Evolutionary conservation across 1,284 basidiomycete species (phyloP), one percentile per base, ranked within the genome.

Genomic region (Irpex sp.): DNA sequence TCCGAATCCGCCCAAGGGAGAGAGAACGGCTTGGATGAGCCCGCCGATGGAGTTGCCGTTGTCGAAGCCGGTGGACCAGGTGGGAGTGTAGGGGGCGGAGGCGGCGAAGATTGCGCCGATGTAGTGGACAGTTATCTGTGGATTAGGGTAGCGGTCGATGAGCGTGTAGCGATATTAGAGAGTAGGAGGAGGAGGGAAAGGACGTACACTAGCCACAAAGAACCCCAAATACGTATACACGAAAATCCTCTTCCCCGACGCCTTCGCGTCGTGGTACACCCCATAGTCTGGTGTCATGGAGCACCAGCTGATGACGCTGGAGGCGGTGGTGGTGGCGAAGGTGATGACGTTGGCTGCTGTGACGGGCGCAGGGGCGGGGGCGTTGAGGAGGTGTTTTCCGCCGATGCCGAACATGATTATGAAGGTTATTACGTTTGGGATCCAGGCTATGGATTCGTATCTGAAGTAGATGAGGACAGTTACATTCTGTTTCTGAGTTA

Each of bases 101-200:
- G 84, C 82, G n/a, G 85, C 85, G 70, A 88, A 85, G 0, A 84
- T 82, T 1, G 87, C 88, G 6, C 91, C 91, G 11, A 92, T 76
- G 64, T 84, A 78, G 68, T 91, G 87, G 17, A 83, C 77, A 3
- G 81, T 75, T 60, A 88, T 71, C 85, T 89, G 64, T 13, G 40
- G 5, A 11, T 5, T 47, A 47, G 8, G 40, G 5, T 47, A 13
- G 40, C 31, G 31, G 31, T 34, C 5, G 31, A 34, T 6, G 31
- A 34, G 31, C 31, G 31, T 31, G 9, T 44, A 5, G 15, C 15
- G 11, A 9, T 2, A 47, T 47, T 47, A 47, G 40, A 11, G 15
- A 44, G 40, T 9, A 44, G 40, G n/a, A 47, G n/a, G 40, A 44
- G n/a, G 40, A 47, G 3, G n/a, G 13, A 2, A n/a, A 3, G 40